These are phyloP conservation scores for Candolleomyces aberdarensis DNA, from an alignment of 768 basidiomycete species.

Conservation along the genomic window DNA sequence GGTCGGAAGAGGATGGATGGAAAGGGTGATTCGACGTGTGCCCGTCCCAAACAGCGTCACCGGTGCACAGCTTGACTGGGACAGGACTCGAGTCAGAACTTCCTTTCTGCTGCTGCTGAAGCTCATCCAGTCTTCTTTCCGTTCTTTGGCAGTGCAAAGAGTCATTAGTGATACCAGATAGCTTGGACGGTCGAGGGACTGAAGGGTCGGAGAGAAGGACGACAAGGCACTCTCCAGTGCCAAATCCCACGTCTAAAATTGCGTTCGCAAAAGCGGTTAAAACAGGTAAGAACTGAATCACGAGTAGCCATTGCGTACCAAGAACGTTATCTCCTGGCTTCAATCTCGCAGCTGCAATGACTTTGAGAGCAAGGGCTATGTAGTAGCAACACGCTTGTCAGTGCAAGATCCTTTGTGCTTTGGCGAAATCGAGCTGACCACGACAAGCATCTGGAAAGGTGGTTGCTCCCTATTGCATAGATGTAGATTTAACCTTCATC, in stretches of 20 bases:
- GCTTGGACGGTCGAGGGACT: conserved; percentile 41
- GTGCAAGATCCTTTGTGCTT: not conserved
- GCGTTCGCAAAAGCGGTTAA: too few species aligned
- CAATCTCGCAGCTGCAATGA: conserved; percentile 41
- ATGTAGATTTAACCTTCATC: not conserved
- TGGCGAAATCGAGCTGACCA: conserved; percentile 34
- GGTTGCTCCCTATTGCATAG: conserved; percentile 35
- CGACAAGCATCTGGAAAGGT: conserved; percentile 58
- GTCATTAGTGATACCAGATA: conserved; percentile 61
- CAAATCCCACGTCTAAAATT: conserved; percentile 60
- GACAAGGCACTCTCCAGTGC: conserved; percentile 64
- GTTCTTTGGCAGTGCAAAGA: conserved; percentile 46
- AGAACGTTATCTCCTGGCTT: conserved; percentile 45
- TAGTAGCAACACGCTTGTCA: not conserved
- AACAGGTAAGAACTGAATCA: too few species aligned
- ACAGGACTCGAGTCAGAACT: conserved; percentile 13
- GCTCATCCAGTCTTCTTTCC: conserved; percentile 31
- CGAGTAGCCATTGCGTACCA: conserved; percentile 34
- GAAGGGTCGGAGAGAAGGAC: conserved; percentile 45
- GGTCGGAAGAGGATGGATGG: conserved; percentile 20
- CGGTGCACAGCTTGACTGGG: conserved; percentile 38
- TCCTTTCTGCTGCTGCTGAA: conserved; percentile 16
- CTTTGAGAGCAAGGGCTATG: conserved; percentile 46
- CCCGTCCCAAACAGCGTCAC: conserved; percentile 47
- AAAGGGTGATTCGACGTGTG: conserved; percentile 41